phyloP scores from a whole-genome alignment of 75 land plant species.

The Chamaecyparis obtusa region DNA sequence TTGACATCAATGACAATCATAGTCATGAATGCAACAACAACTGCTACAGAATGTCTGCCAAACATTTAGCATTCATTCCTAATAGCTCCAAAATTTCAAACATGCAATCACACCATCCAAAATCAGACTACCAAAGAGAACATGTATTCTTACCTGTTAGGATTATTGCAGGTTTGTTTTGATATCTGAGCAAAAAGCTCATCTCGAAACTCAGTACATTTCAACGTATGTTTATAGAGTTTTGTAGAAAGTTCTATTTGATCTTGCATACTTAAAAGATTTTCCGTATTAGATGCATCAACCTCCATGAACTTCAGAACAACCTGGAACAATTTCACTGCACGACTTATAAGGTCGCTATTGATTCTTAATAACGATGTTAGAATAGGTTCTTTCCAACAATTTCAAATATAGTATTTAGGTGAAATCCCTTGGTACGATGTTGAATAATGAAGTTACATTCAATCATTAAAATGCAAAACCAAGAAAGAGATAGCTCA shows the following conservation, averaged over 20 bases:
- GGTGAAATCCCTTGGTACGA: background rate
- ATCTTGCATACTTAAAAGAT: constrained; percentile 68
- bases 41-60: too few species aligned
- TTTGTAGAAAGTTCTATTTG: constrained; percentile 69
- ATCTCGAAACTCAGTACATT: constrained; percentile 94
- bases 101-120: background rate
- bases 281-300: constrained; percentile 54
- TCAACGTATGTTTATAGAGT: constrained; percentile 89
- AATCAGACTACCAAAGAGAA: background rate
- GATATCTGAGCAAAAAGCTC: constrained; percentile 88
- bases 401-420: background rate
- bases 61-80: background rate
- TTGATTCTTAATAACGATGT: constrained; percentile 85
- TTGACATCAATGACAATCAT: too few species aligned
- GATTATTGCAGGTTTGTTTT: constrained; percentile 92
- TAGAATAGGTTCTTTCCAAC: constrained; percentile 87
- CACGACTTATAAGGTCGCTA: constrained; percentile 77
- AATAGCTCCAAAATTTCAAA: background rate
- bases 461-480: constrained; percentile 1
- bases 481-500: background rate
- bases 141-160: constrained; percentile 58
- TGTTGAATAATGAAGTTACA: background rate
- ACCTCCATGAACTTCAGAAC: constrained; percentile 93
- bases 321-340: constrained; percentile 80
- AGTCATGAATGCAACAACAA: too few species aligned